Conservation (phyloP, 306 rosid species). For the Parietaria judaica region DNA sequence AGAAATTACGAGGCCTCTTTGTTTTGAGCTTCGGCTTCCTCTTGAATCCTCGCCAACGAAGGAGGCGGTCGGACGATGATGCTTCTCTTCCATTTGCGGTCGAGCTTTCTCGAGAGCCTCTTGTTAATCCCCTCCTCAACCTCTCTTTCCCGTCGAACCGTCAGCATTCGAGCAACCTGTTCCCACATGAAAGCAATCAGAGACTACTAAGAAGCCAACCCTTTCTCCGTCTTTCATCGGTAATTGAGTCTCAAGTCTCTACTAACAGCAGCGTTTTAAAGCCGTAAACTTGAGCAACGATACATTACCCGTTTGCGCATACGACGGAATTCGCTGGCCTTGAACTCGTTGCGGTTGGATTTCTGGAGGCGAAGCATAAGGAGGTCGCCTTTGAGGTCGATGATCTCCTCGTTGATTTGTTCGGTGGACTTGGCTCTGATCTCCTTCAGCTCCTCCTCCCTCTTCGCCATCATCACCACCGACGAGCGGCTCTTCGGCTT, state of each 20-base stretch:
- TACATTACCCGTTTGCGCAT: conserved; percentile 75
- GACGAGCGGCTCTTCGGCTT: conserved; percentile 23
- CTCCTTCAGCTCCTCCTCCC: conserved; percentile 67
- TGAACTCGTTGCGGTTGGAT: conserved; percentile 75
- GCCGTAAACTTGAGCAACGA: too few species aligned
- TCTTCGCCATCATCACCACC: conserved; percentile 78
- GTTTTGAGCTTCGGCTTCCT: conserved; percentile 62
- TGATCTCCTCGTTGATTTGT: conserved; percentile 73
- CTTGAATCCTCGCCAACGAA: conserved; percentile 49
- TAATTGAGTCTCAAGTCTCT: background rate
- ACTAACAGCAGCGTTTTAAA: background rate
- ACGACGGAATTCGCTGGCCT: conserved; percentile 68
- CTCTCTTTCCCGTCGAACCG: conserved; percentile 90
- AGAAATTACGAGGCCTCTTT: background rate
- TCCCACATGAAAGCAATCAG: too few species aligned
- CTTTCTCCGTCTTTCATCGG: too few species aligned
- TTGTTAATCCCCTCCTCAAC: conserved; percentile 73
- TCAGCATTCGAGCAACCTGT: conserved; percentile 89
- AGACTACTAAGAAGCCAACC: too few species aligned
- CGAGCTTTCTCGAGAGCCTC: conserved; percentile 85
- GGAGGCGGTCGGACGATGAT: conserved; percentile 83
- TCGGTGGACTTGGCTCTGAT: conserved; percentile 54
- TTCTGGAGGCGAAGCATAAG: conserved; percentile 79
- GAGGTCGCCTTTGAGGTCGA: conserved; percentile 89
- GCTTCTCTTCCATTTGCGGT: conserved; percentile 73